phyloP scores from a whole-genome alignment of 306 rosid genomes.

The Quillaja saponaria region DNA sequence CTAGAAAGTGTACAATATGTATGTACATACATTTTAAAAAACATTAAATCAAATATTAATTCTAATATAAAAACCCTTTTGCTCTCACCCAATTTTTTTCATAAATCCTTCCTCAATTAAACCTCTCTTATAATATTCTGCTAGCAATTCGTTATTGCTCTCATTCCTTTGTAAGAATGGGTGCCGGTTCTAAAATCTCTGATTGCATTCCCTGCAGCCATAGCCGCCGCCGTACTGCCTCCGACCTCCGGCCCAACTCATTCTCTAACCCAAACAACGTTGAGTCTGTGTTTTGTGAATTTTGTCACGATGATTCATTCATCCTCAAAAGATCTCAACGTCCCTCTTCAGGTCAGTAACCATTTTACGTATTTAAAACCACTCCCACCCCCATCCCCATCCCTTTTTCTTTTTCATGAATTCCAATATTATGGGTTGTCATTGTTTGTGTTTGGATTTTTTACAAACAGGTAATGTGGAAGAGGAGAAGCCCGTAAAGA shows the following conservation, averaged over 20 bases:
- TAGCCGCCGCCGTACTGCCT: conserved; percentile 40
- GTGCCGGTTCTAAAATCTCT: conserved; percentile 83
- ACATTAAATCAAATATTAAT: too few relatives aligned
- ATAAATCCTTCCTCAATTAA: too few relatives aligned
- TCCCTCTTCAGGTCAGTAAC: conserved; percentile 46
- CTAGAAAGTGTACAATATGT: too few relatives aligned
- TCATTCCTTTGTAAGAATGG: too few relatives aligned
- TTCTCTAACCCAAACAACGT: conserved; percentile 34
- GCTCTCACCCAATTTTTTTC: too few relatives aligned
- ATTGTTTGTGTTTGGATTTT: conserved; percentile 13
- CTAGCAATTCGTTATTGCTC: too few relatives aligned
- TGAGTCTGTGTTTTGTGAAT: conserved; percentile 13
- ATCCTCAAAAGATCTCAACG: conserved; percentile 37
- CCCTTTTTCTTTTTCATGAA: not conserved
- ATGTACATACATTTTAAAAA: too few relatives aligned
- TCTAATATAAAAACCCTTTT: too few relatives aligned
- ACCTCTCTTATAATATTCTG: too few relatives aligned
- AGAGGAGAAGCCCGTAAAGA: conserved; percentile 61
- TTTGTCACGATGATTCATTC: conserved; percentile 2
- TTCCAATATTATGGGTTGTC: not conserved
- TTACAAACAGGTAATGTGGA: conserved; percentile 38
- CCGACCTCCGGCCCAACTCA: conserved; percentile 69
- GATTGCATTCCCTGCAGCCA: conserved; percentile 62
- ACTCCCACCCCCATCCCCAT: too few relatives aligned
- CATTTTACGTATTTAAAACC: not conserved